Percentiles rank a stretch among this genome's conserved stretches.
These are phyloP conservation scores for Aspergillus eucalypticola DNA, from an alignment of 2,329 filamentous ascomycete species.

Conservation along the genomic window DNA sequence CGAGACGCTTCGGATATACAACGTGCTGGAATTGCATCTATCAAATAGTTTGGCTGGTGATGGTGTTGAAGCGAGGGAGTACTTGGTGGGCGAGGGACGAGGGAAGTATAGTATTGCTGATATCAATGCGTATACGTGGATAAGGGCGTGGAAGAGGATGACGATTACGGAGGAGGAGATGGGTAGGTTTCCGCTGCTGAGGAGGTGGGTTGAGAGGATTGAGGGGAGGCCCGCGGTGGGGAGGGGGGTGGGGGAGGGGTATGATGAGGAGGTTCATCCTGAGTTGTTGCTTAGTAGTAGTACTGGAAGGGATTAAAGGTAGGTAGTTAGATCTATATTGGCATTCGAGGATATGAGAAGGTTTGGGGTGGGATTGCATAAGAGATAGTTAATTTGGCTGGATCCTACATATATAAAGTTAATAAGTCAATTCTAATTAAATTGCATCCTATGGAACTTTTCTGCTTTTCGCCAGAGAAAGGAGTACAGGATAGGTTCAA, in stretches of 20 bases:
- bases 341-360: too few species aligned
- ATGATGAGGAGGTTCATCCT: not conserved
- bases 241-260: not conserved
- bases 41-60: not conserved
- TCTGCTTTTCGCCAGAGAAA: too few species aligned
- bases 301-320: too few species aligned
- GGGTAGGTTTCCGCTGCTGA: not conserved
- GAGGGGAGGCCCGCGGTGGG: not conserved
- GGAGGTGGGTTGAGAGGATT: conserved; percentile 2
- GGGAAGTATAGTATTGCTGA: conserved; percentile 5
- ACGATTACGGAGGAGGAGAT: not conserved
- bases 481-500: too few species aligned
- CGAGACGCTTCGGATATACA: not conserved
- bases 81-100: not conserved
- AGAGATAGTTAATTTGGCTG: too few species aligned
- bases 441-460: not conserved
- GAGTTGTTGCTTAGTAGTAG: not conserved
- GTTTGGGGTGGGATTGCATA: too few species aligned
- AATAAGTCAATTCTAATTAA: not conserved
- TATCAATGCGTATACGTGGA: conserved; percentile 6
- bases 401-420: too few species aligned
- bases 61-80: not conserved
- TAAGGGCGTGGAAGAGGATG: not conserved
- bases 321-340: too few species aligned
- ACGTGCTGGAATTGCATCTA: not conserved